These are phyloP conservation scores for Iodosphaeria phyllophila DNA, from an alignment of 2,329 filamentous ascomycete species.

Conservation along the genomic window DNA sequence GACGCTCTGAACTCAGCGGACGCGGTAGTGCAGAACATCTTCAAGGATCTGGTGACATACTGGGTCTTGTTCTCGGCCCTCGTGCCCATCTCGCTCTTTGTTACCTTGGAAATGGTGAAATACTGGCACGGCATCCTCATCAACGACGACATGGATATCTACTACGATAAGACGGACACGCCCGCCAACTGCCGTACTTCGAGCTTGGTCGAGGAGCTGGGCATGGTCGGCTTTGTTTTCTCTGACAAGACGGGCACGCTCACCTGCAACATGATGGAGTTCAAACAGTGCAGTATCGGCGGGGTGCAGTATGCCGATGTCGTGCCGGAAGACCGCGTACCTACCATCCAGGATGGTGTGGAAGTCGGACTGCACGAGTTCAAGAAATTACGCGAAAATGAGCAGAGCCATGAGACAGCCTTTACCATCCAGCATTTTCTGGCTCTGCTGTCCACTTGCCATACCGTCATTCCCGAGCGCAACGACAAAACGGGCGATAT, in stretches of 20 bases:
- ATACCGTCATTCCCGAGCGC: conserved; percentile 91
- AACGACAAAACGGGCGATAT: conserved; percentile 61
- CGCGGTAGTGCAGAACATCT: conserved; percentile 56
- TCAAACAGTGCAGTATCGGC: conserved; percentile 82
- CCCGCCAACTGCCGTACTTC: conserved; percentile 92
- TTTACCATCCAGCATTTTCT: conserved; percentile 61
- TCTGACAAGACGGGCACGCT: conserved; percentile 95
- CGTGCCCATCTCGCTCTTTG: conserved; percentile 93
- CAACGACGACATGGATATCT: conserved; percentile 94
- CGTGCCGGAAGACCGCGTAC: conserved; percentile 75
- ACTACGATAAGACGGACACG: conserved; percentile 88
- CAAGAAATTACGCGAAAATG: conserved; percentile 52
- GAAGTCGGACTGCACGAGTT: conserved; percentile 76
- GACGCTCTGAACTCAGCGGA: conserved; percentile 34
- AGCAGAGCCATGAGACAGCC: conserved; percentile 33
- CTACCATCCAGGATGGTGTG: conserved; percentile 57
- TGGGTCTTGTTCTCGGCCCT: conserved; percentile 96
- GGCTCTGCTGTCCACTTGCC: conserved; percentile 70
- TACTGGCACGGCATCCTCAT: conserved; percentile 97
- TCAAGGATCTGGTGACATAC: conserved; percentile 90
- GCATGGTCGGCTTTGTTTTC: conserved; percentile 97
- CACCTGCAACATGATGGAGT: conserved; percentile 99
- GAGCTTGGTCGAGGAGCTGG: conserved; percentile 87
- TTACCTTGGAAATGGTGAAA: conserved; percentile 94
- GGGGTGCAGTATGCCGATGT: conserved; percentile 89